These are phyloP conservation scores for Leucoagaricus sp. DNA, from an alignment of 1,284 basidiomycete species.

Conservation along the genomic window DNA sequence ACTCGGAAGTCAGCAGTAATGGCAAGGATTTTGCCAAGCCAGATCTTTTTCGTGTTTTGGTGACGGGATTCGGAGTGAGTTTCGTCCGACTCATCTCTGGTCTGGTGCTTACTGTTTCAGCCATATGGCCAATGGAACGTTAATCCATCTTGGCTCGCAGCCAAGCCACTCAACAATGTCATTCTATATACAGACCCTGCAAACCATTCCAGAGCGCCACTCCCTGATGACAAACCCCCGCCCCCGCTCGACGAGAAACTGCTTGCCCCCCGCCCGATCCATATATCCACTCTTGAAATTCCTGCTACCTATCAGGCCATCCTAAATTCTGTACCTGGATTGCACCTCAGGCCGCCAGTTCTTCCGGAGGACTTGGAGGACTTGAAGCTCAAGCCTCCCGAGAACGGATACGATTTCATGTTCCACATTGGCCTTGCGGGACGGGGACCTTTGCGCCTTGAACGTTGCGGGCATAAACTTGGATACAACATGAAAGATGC, in stretches of 20 bases:
- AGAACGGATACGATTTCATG: constrained; percentile 70
- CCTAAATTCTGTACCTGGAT: constrained; percentile 53
- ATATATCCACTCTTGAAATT: constrained; percentile 61
- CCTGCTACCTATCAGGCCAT: constrained; percentile 67
- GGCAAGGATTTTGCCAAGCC: constrained; percentile 9
- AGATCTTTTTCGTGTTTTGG: constrained; percentile 46
- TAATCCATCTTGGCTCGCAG: constrained; percentile 66
- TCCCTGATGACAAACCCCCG: constrained; percentile 4
- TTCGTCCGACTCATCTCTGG: constrained; percentile 2
- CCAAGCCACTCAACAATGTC: constrained; percentile 53
- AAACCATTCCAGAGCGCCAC: constrained; percentile 9
- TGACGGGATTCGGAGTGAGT: constrained; percentile 65
- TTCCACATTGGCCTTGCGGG: constrained; percentile 73
- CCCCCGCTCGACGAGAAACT: constrained; percentile 12
- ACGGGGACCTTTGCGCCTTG: constrained; percentile 64
- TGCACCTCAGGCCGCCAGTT: constrained; percentile 63
- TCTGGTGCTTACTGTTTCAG: constrained; percentile 30
- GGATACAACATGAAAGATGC: constrained; percentile 75
- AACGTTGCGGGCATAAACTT: constrained; percentile 66
- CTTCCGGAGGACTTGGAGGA: constrained; percentile 41
- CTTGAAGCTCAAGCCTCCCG: constrained; percentile 44
- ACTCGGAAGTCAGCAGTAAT: neutral
- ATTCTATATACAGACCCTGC: constrained; percentile 8
- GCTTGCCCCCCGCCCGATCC: constrained; percentile 39
- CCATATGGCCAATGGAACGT: constrained; percentile 51